Base-by-base conservation (phyloP, 345 rosid species). In the Brassica cretica region DNA sequence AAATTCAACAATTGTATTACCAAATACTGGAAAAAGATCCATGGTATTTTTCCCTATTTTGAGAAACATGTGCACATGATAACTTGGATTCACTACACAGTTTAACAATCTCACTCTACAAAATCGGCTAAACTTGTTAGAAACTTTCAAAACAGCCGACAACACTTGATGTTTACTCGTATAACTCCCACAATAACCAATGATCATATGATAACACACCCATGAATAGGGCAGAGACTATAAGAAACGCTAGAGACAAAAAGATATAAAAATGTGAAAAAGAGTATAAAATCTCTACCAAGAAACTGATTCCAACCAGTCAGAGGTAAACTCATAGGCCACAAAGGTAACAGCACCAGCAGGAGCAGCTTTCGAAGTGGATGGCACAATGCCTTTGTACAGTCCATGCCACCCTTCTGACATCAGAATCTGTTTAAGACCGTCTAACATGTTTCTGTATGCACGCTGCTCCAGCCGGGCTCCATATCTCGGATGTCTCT, bases 291-390 rank as follows among this genome's bases (percentile, higher is more conserved):
- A 53, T 59, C 44, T 5, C 72, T 74, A 91, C 78, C 84, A 84
- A 78, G 68, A 77, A 74, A 76, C 21, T n/a, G 97, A 88, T 72
- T 93, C 94, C 75, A 95, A 83, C 97, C 92, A 93, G 75, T 93
- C 96, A 7, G 96, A 91, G 18, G 88, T 76, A 10, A 79, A 77
- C 83, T 95, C 98, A 41, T 84, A 93, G 64, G 90, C 94, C 73
- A 95, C 92, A 72, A 95, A 95, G 53, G 99, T 95, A 58, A 95
- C 96, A 44, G 99, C 99, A 68, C 97, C 92, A 35, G 98, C 99
- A 24, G 99, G 98, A 64, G 99, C 99, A 73, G 99, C 99, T 87
- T 95, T 95, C 74, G 91, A 76, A 7, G 94, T 91, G 41, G 99
- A 95, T 11, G 98, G 99, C 37, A 93, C 75, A 30, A 95, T 89